Evolutionary conservation across 768 basidiomycete genomes (phyloP).

Genomic region (Hemileccinum rubropunctum): DNA sequence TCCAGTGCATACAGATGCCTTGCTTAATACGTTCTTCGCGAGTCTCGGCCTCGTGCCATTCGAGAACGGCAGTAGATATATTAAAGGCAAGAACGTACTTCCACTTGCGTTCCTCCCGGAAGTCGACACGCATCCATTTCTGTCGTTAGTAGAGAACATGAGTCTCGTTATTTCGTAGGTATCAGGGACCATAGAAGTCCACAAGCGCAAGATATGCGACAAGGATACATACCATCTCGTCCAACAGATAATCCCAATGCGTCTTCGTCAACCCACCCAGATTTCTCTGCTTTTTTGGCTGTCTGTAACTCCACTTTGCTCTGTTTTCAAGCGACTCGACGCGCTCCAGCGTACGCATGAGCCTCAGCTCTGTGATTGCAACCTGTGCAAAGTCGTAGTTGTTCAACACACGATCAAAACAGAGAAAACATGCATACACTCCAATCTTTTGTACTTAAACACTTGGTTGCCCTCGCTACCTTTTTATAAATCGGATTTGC

Average conservation of each 20-base stretch:
- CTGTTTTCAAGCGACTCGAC: slow-evolving; percentile 80
- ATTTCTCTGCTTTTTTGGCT: slow-evolving; percentile 91
- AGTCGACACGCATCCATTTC: slow-evolving; percentile 98
- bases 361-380: slow-evolving; percentile 73
- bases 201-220: not conserved
- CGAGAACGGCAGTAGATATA: slow-evolving; percentile 75
- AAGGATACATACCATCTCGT: slow-evolving; percentile 78
- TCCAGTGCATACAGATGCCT: slow-evolving; percentile 72
- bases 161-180: slow-evolving; percentile 3
- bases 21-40: slow-evolving; percentile 58
- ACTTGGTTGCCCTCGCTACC: slow-evolving; percentile 70
- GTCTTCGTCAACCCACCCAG: slow-evolving; percentile 73
- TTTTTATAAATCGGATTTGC: slow-evolving; percentile 76
- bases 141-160: slow-evolving; percentile 29
- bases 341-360: slow-evolving; percentile 77
- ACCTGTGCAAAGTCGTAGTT: slow-evolving; percentile 42
- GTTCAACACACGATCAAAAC: not conserved
- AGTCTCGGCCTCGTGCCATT: slow-evolving; percentile 81
- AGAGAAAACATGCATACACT: slow-evolving; percentile 48
- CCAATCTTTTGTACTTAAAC: slow-evolving; percentile 80
- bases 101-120: slow-evolving; percentile 92
- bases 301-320: slow-evolving; percentile 87
- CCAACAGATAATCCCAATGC: slow-evolving; percentile 94
- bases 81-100: slow-evolving; percentile 83
- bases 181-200: not conserved